Base-by-base conservation (phyloP, 2,329 filamentous ascomycete species). In the Didymella keratinophila region DNA sequence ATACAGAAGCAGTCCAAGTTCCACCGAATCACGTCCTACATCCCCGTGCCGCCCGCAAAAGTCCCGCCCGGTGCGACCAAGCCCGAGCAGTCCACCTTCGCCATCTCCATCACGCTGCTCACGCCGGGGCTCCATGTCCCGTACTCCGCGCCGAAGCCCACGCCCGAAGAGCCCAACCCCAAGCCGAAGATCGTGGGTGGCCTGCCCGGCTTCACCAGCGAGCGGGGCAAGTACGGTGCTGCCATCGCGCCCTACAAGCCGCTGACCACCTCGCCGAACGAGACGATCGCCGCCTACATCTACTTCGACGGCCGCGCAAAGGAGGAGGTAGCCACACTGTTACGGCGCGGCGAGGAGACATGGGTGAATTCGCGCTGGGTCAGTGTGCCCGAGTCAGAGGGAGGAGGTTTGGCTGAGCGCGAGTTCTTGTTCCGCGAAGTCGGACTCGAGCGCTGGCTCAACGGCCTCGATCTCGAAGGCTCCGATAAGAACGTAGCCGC, bases 311-410 rank as follows among this genome's bases (percentile, higher is more conserved):
- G 95, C 18, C 85, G 95, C 62, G 86, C 87, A 60, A 99, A 99
- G 77, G 95, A 99, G 76, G 95, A 99, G 79, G 96, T 99, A 3
- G 95, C 95, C 51, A 99, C 95, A 12, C 82, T 99, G 56, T 82
- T 99, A 51, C 86, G 95, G 54, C 90, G 93, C 12, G 94, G 95
- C 23, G 95, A 98, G 75, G 95, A 99, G 79, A 99, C 95, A 2
- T 99, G 95, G 95, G 96, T 99, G 23, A 99, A 98, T 73, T 97
- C 93, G 55, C 86, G 95, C 69, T 99, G 95, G 95, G 95, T 99
- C 48, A 94, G 96, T 73, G 88, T 99, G 7, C 92, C 94, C 2
- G 89, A 93, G 27, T 87, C 89, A 23, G 94, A 98, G 78, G 94
- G 94, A 30, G 95, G 95, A 48, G 95, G 95, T 41, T 86, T 99